Evolutionary conservation across 805 yeast genomes (phyloP).

Genomic region (Saccharomyces kudriavzevii): DNA sequence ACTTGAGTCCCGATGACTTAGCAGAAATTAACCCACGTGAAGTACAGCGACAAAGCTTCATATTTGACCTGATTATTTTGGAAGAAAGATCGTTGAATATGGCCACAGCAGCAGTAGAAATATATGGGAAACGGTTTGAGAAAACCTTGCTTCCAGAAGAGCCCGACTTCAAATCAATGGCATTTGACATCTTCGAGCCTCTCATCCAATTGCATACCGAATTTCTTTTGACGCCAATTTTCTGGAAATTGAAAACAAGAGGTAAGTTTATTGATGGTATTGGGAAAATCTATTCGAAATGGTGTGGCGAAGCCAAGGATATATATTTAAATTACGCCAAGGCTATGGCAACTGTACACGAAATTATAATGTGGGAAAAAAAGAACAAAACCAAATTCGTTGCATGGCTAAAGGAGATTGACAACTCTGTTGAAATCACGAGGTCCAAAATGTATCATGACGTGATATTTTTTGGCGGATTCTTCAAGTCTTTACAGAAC

Average conservation of each 20-base stretch:
- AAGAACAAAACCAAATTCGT: slow-evolving; percentile 39
- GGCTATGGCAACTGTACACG: slow-evolving; percentile 52
- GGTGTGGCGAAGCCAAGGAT: slow-evolving; percentile 52
- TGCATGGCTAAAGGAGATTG: slow-evolving; percentile 47
- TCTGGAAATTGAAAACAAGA: slow-evolving; percentile 47
- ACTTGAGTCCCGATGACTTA: slow-evolving; percentile 46
- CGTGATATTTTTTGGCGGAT: slow-evolving; percentile 48
- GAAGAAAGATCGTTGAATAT: slow-evolving; percentile 65
- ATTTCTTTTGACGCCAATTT: slow-evolving; percentile 48
- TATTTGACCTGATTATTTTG: slow-evolving; percentile 64
- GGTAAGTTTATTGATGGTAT: slow-evolving; percentile 61
- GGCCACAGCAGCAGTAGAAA: slow-evolving; percentile 54
- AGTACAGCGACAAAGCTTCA: slow-evolving; percentile 61
- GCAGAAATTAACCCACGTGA: slow-evolving; percentile 42
- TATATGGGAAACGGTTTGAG: slow-evolving; percentile 39
- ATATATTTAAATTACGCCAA: slow-evolving; percentile 54
- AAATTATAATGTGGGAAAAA: slow-evolving; percentile 42
- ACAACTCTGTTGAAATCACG: slow-evolving; percentile 39
- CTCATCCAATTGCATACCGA: slow-evolving; percentile 49
- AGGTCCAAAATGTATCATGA: slow-evolving; percentile 41
- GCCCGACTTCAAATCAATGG: slow-evolving; percentile 49
- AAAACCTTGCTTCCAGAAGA: slow-evolving; percentile 42
- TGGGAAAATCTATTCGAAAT: slow-evolving; percentile 53
- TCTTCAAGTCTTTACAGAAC: slow-evolving; percentile 46
- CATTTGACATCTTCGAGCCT: slow-evolving; percentile 49